phyloP scores from a whole-genome alignment of 2,329 filamentous ascomycete genomes.

The Daldinia sp. region DNA sequence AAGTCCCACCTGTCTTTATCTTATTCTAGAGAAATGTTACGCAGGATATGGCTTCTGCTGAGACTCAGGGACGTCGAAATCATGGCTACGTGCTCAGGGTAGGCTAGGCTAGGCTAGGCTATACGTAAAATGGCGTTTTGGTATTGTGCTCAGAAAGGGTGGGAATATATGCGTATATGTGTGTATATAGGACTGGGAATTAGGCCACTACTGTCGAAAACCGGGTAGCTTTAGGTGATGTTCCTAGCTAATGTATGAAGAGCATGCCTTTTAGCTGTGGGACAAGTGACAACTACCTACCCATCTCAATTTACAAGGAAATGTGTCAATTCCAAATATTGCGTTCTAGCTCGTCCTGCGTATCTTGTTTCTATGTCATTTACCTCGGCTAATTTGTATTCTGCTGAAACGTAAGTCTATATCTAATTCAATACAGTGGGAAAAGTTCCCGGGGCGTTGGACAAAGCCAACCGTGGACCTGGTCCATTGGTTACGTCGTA shows the following conservation, averaged over 20 bases:
- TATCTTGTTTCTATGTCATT: neutral
- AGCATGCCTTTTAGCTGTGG: neutral
- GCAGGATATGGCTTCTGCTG: constrained; percentile 3
- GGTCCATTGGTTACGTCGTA: constrained; percentile 15
- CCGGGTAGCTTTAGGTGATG: neutral
- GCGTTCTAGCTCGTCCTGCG: neutral
- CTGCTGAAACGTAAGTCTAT: neutral
- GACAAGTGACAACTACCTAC: neutral
- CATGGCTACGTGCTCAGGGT: constrained; percentile 23
- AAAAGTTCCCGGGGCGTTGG: neutral
- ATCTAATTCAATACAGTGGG: neutral
- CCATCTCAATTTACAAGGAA: neutral
- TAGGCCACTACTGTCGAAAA: neutral
- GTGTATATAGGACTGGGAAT: neutral
- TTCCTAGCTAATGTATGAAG: neutral
- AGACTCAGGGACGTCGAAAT: constrained; percentile 16
- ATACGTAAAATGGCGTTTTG: constrained; percentile 20
- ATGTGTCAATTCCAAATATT: neutral
- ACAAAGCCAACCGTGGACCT: neutral
- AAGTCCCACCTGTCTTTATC: constrained; percentile 2
- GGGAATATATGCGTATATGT: constrained; percentile 6
- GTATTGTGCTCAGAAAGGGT: neutral
- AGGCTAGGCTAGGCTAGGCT: constrained; percentile 9
- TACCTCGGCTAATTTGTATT: too few species aligned
- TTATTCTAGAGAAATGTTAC: constrained; percentile 6